These are phyloP conservation scores for Boletus subcaerulescens DNA, from an alignment of 768 basidiomycete genomes.

Conservation along the genomic window DNA sequence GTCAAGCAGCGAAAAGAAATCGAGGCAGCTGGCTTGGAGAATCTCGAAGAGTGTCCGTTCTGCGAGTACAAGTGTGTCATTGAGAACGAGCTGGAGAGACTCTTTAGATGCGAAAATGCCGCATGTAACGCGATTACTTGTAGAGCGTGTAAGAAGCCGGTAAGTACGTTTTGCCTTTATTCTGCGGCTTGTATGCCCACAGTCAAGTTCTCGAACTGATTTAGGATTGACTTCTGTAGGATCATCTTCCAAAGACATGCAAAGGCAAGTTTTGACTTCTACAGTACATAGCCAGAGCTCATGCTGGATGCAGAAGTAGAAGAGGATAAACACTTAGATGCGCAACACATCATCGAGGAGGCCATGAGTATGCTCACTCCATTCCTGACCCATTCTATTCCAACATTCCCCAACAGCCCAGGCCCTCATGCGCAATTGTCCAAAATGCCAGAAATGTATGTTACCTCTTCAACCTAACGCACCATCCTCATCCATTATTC, in stretches of 20 bases:
- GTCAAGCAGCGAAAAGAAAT: constrained; percentile 79
- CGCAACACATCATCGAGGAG: constrained; percentile 79
- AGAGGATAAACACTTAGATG: constrained; percentile 70
- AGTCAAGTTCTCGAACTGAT: not conserved
- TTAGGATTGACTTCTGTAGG: constrained; percentile 36
- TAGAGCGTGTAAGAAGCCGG: constrained; percentile 71
- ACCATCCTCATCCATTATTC: not conserved
- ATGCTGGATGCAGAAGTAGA: constrained; percentile 54
- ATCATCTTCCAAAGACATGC: constrained; percentile 80
- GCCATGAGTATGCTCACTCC: constrained; percentile 71
- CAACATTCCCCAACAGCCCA: constrained; percentile 43
- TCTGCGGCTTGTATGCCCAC: not conserved
- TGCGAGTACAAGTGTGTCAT: constrained; percentile 87
- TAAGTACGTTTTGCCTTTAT: constrained; percentile 30
- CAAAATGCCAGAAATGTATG: constrained; percentile 76
- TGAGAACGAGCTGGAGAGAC: constrained; percentile 61
- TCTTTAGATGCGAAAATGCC: constrained; percentile 54
- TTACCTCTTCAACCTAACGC: not conserved
- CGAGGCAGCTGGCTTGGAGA: constrained; percentile 71
- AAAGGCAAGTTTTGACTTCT: constrained; percentile 45
- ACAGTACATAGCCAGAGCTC: not conserved
- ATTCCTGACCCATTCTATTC: not conserved
- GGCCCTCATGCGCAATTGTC: constrained; percentile 86
- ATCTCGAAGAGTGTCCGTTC: constrained; percentile 86
- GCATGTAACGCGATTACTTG: constrained; percentile 79